Evolutionary conservation across 2,329 filamentous ascomycete species (phyloP), one percentile per base, ranked within the genome.

Genomic region (Eurotiales sp.): DNA sequence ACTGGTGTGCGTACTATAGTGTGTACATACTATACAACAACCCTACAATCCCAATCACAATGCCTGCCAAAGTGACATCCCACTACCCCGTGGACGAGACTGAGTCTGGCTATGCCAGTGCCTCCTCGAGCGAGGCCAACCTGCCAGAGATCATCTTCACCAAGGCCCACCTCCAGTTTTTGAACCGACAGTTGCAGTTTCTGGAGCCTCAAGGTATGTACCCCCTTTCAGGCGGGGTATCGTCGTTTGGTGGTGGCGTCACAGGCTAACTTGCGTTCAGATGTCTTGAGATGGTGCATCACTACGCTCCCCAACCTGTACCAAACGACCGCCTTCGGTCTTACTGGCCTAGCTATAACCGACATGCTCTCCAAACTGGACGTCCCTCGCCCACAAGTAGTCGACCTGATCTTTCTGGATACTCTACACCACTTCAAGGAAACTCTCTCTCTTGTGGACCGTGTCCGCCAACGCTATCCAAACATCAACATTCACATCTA

Each of bases 251-350:
- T 37, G 32, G 23, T 30, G 23, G 21, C 23, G 19, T 54, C 50
- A 52, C 56, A 49, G 17, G 46, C 55, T 60, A 43, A 55, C 47
- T 21, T 23, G 36, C 22, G 30, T 51, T 22, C 34, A 80, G 92
- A 96, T 58, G 87, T 97, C 62, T 82, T 99, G 55, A 86, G 85
- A 73, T 96, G 95, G 87, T 90, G 86, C 78, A 87, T 92, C 67
- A 85, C 88, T 61, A 87, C 92, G 61, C 86, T 99, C 63, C 93
- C 93, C 63, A 87, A 87, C 67, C 83, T 97, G 40, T 96, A 83
- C 75, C 88, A 93, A 72, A 89, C 87, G 39, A 92, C 88, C 11
- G 88, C 88, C 51, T 92, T 92, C 65, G 88, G 88, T 48, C 73
- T 92, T 56, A 88, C 87, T 1, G 89, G 89, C 39, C 83, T 93